Evolutionary conservation across 768 basidiomycete species (phyloP).

Genomic region (Podaxis rugospora): DNA sequence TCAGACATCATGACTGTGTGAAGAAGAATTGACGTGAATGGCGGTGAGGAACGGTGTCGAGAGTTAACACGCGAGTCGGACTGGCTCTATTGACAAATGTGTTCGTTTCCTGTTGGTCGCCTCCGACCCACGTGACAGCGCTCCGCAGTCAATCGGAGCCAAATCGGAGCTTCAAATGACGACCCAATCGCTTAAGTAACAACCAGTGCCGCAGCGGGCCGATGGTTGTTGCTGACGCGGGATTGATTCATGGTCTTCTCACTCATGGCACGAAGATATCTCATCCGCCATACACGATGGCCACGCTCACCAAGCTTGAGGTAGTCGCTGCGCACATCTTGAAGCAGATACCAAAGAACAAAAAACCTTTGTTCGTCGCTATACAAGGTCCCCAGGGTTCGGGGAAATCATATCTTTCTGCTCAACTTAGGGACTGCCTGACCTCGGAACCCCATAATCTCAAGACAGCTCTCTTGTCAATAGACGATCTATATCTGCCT

Average conservation of each 20-base stretch:
- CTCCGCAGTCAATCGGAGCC: too few relatives aligned
- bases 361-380: constrained; percentile 72
- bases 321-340: constrained; percentile 27
- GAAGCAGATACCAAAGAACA: constrained; percentile 19
- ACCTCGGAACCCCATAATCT: constrained; percentile 44
- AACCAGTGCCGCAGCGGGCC: background rate
- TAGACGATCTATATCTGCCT: constrained; percentile 85
- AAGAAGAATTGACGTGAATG: constrained; percentile 11
- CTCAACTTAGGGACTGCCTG: constrained; percentile 42
- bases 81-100: constrained; percentile 14
- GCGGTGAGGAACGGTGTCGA: constrained; percentile 12
- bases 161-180: background rate
- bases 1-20: constrained; percentile 48
- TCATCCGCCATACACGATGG: constrained; percentile 1
- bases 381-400: constrained; percentile 94
- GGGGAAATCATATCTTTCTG: constrained; percentile 82
- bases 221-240: background rate
- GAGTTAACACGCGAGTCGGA: background rate
- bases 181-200: background rate
- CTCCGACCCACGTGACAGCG: background rate
- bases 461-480: constrained; percentile 60
- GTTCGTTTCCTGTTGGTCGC: constrained; percentile 12
- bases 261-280: background rate
- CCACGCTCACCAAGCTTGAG: constrained; percentile 28
- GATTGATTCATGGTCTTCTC: background rate